Percentiles rank a stretch among this genome's conserved stretches.
Conservation (phyloP, 441 rosid genomes). For the Adansonia gregorii region DNA sequence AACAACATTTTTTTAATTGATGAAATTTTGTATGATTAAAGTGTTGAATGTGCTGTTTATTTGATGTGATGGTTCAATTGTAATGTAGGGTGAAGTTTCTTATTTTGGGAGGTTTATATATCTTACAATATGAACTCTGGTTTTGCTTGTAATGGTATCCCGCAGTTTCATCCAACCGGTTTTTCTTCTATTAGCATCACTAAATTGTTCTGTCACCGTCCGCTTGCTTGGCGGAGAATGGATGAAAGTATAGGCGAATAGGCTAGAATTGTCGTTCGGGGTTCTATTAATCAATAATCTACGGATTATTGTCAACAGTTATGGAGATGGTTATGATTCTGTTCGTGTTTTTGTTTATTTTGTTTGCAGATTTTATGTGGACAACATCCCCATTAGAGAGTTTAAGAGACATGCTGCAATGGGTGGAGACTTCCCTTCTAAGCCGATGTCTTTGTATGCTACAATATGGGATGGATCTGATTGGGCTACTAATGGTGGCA, state of each 20-base stretch:
- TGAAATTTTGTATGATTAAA: no score
- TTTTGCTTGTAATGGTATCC: slow-evolving; percentile 25
- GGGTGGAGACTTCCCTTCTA: slow-evolving; percentile 48
- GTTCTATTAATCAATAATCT: not conserved
- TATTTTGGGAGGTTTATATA: slow-evolving; percentile 25
- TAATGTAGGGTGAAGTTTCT: slow-evolving; percentile 22
- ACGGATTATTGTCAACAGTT: not conserved
- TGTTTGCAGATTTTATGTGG: slow-evolving; percentile 39
- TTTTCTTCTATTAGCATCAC: slow-evolving; percentile 8
- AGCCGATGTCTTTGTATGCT: slow-evolving; percentile 49
- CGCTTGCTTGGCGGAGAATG: slow-evolving; percentile 25
- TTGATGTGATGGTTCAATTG: no score
- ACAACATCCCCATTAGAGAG: slow-evolving; percentile 40
- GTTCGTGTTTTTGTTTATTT: not conserved
- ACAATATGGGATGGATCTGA: slow-evolving; percentile 55
- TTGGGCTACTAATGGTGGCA: slow-evolving; percentile 51
- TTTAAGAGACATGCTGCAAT: slow-evolving; percentile 28
- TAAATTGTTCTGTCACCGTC: slow-evolving; percentile 14
- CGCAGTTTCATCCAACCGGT: slow-evolving; percentile 14
- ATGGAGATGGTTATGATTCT: not conserved
- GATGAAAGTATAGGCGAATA: not conserved
- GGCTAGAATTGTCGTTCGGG: not conserved
- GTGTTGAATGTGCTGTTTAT: no score
- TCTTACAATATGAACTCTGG: slow-evolving; percentile 28
- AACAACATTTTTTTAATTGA: no score